Base-by-base conservation (phyloP, 140 eudicot species). In the Bidens hawaiensis region DNA sequence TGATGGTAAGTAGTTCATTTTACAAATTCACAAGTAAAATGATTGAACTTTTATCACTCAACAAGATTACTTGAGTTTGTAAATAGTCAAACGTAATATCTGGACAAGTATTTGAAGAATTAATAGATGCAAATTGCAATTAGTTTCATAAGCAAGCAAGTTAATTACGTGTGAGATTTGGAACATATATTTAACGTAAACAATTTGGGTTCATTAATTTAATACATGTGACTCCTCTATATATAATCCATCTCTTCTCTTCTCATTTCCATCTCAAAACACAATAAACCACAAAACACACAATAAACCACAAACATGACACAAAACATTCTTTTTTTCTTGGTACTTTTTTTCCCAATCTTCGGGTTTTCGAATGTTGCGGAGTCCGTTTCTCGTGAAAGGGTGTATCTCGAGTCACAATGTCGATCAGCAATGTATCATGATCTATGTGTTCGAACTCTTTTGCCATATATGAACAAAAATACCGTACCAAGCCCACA, bases 341-440 rank as follows among this genome's bases (percentile, higher is more conserved):
- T 82, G 16, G 65, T 79, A 42, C 58, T 82, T 18, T 36, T 70
- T 2, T 57, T 84, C 21, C 16, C 70, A 62, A 64, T 80, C 54
- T 56, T 78, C 7, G 56, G 69, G 75, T 36, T 71, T 24, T 42
- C 62, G 4, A 43, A 23, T 3, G 48, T 54, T 5, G 71, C 43
- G 6, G 70, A 64, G 36, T 76, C 67, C 21, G 30, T 69, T 24
- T 76, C 90, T 6, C 84, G 82, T 28, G 74, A 85, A 10, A 62
- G 83, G 30, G 75, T 66, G 19, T 83, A 75, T 48, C 55, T 80
- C 13, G 83, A 71, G 42, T 12, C 52, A 4, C 82, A 81, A 13
- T 86, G 90, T 23, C 23, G 30, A 38, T 52, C 75, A 49, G 83
- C 95, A 0, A 76, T 64, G 3, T 81, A 83, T 71, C 83, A 56